Conservation (phyloP, 768 basidiomycete species). For the Hericium alpestre region DNA sequence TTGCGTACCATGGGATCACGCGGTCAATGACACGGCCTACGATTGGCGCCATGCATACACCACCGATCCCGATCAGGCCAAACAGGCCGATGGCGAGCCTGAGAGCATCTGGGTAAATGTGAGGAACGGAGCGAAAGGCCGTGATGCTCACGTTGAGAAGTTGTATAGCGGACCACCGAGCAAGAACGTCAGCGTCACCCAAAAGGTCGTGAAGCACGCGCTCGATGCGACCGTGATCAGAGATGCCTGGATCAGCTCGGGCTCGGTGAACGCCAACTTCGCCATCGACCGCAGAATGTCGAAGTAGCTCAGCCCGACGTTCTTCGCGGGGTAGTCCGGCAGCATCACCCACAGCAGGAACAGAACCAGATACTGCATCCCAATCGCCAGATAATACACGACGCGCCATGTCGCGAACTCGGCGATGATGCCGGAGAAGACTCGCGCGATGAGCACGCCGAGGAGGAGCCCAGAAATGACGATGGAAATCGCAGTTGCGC, state of each 20-base stretch:
- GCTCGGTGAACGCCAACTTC: conserved; percentile 67
- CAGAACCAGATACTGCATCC: conserved; percentile 11
- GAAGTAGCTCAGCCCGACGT: conserved; percentile 9
- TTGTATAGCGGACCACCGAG: conserved; percentile 67
- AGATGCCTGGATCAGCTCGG: conserved; percentile 59
- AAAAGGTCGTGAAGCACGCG: conserved; percentile 41
- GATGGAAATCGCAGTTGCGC: conserved; percentile 69
- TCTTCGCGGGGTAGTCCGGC: conserved; percentile 10
- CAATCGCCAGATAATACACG: conserved; percentile 33
- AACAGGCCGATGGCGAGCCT: conserved; percentile 30
- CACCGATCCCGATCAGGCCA: conserved; percentile 30
- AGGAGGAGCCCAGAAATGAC: conserved; percentile 56
- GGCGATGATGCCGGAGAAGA: conserved; percentile 34
- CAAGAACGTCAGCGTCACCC: conserved; percentile 65
- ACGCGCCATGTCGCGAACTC: conserved; percentile 30
- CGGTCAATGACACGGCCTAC: conserved; percentile 13
- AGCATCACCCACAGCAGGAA: conserved; percentile 5
- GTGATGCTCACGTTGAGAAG: conserved; percentile 49
- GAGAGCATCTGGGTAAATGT: too few species aligned
- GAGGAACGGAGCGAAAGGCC: neutral
- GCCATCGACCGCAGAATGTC: conserved; percentile 68
- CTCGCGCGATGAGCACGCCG: conserved; percentile 65
- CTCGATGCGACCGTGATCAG: conserved; percentile 50
- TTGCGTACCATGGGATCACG: conserved; percentile 28
- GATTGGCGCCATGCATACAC: conserved; percentile 14